phyloP scores from a whole-genome alignment of 257 asterid genomes.

The Apocynum venetum region DNA sequence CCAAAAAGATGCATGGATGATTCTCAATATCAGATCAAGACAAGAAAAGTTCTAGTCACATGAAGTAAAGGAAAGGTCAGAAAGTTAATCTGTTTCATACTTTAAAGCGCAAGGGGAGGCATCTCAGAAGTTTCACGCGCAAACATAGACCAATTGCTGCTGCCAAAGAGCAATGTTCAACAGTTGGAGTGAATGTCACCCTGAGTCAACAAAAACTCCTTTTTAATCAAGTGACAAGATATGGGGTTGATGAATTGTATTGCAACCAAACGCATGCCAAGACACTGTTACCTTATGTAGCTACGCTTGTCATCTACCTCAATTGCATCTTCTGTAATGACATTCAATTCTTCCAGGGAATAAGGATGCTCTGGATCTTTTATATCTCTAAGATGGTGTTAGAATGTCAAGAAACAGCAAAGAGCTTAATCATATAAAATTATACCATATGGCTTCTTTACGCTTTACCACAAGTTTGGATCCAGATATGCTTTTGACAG shows the following conservation, averaged over 20 bases:
- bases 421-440: constrained; percentile 2
- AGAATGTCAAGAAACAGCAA: constrained; percentile 54
- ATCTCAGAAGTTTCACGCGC: constrained; percentile 92
- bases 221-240: constrained; percentile 19
- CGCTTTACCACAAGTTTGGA: not conserved
- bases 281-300: constrained; percentile 56
- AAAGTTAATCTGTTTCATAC: constrained; percentile 29
- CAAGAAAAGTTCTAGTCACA: not conserved
- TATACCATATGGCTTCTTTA: not conserved
- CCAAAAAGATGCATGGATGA: not conserved
- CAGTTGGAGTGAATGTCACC: constrained; percentile 95
- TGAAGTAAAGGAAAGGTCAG: not conserved
- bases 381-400: constrained; percentile 93
- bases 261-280: constrained; percentile 4
- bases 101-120: constrained; percentile 78
- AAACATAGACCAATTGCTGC: constrained; percentile 86
- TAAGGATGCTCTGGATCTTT: constrained; percentile 98
- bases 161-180: constrained; percentile 95
- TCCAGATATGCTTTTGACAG: not conserved
- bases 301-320: constrained; percentile 75
- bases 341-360: constrained; percentile 91
- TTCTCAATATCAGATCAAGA: not conserved
- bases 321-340: constrained; percentile 77
- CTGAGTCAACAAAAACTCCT: constrained; percentile 27
- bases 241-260: constrained; percentile 3